Evolutionary conservation across 176 grass and related monocot genomes (phyloP).

Genomic region (Cenchrus fungigraminus): DNA sequence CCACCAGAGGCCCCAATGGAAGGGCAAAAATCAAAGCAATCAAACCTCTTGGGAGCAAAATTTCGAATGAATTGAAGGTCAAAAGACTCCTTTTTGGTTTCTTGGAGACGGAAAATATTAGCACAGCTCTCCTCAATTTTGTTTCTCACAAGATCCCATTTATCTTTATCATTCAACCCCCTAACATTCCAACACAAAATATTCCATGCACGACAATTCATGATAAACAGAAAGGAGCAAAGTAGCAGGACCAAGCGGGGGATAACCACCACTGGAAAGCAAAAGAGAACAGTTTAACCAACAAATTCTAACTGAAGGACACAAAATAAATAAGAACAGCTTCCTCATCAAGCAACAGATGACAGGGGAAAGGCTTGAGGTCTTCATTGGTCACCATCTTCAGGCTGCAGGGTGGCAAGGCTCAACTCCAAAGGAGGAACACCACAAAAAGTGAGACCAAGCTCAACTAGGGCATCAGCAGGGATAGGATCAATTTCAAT

Average conservation of each 20-base stretch:
- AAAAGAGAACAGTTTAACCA: too few relatives aligned
- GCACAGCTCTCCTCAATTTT: background rate
- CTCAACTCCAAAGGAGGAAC: too few relatives aligned
- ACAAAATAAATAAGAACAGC: too few relatives aligned
- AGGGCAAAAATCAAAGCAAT: background rate
- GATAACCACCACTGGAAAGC: too few relatives aligned
- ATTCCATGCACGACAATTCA: background rate
- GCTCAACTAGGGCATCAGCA: rapidly evolving
- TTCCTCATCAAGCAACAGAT: too few relatives aligned
- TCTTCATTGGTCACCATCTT: too few relatives aligned
- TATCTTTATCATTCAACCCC: background rate
- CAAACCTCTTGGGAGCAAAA: background rate
- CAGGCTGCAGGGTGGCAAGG: too few relatives aligned
- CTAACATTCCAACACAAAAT: background rate
- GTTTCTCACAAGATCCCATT: background rate
- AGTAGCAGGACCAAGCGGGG: too few relatives aligned
- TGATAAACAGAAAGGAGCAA: background rate
- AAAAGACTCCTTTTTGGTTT: background rate
- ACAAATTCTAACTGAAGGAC: too few relatives aligned
- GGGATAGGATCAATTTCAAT: too few relatives aligned
- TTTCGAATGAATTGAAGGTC: background rate
- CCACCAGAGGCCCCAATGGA: background rate
- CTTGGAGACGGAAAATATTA: background rate
- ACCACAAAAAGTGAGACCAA: too few relatives aligned
- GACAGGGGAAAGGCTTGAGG: too few relatives aligned